Conservation (phyloP, 352 stramenopile species). For the Globisporangium takayamanum region DNA sequence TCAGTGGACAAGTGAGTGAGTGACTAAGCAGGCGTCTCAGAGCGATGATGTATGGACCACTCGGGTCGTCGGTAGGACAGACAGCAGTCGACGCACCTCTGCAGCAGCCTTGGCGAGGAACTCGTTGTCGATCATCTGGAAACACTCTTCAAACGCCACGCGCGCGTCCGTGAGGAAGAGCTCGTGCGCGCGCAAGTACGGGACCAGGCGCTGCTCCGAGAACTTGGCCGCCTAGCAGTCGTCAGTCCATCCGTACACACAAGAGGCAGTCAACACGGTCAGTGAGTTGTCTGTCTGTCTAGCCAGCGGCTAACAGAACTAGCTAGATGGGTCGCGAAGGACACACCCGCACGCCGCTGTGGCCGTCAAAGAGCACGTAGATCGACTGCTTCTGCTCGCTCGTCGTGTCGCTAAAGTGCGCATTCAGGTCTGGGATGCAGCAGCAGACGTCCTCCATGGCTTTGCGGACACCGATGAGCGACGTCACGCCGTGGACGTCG, state of each 20-base stretch:
- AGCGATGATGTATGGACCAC: too few species aligned
- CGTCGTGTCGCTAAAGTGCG: constrained; percentile 29
- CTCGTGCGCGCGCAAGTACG: constrained; percentile 69
- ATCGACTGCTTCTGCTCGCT: constrained; percentile 54
- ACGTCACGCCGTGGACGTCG: constrained; percentile 71
- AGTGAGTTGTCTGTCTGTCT: neutral
- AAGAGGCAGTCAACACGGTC: neutral
- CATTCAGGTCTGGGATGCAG: constrained; percentile 69
- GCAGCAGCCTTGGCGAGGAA: constrained; percentile 58
- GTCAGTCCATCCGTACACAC: neutral
- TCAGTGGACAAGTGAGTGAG: neutral
- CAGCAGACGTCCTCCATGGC: constrained; percentile 80
- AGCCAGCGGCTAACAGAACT: neutral
- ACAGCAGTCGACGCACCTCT: constrained; percentile 27
- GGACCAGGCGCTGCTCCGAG: constrained; percentile 57
- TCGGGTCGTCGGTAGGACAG: neutral
- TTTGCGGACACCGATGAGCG: constrained; percentile 68
- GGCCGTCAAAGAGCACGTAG: constrained; percentile 82
- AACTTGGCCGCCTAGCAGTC: constrained; percentile 58
- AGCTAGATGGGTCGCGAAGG: neutral
- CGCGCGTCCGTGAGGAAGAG: constrained; percentile 51
- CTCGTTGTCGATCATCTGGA: constrained; percentile 69
- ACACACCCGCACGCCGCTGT: constrained; percentile 70
- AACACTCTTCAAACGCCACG: constrained; percentile 66
- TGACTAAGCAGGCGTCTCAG: too few species aligned